phyloP scores from a whole-genome alignment of 108 stramenopile species.

The Phaeodactylum tricornutum region DNA sequence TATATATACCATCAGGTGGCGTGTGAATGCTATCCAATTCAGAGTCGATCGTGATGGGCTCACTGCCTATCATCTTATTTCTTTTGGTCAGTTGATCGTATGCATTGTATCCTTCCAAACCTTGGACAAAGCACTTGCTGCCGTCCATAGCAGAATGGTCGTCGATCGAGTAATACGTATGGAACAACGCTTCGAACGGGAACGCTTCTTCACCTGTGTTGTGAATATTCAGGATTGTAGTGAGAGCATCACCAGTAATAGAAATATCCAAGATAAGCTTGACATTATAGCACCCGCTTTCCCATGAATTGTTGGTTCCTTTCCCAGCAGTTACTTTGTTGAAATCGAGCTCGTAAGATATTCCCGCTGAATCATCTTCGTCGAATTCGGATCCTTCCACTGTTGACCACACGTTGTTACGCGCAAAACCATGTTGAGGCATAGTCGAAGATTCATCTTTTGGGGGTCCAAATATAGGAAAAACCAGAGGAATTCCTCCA shows the following conservation, averaged over 20 bases:
- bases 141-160: constrained; percentile 41
- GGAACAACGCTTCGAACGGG: constrained; percentile 58
- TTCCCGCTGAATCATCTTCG: constrained; percentile 26
- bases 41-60: constrained; percentile 21
- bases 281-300: too few species aligned
- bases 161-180: constrained; percentile 61
- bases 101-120: constrained; percentile 46
- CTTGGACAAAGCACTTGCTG: constrained; percentile 42
- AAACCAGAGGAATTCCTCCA: constrained; percentile 74
- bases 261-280: too few species aligned
- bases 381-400: neutral
- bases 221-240: constrained; percentile 44
- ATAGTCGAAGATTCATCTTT: constrained; percentile 22
- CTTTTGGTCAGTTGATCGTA: neutral
- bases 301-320: constrained; percentile 31
- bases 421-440: constrained; percentile 79
- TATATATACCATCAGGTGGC: too few species aligned
- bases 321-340: constrained; percentile 47
- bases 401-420: constrained; percentile 52
- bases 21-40: constrained; percentile 57
- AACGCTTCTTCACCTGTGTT: constrained; percentile 46
- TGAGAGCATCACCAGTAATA: too few species aligned
- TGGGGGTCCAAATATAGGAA: constrained; percentile 77
- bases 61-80: neutral
- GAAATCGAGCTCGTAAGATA: constrained; percentile 33